Evolutionary conservation across 257 asterid genomes (phyloP), one percentile per base, ranked within the genome.

Genomic region (Forsythia suspensa): DNA sequence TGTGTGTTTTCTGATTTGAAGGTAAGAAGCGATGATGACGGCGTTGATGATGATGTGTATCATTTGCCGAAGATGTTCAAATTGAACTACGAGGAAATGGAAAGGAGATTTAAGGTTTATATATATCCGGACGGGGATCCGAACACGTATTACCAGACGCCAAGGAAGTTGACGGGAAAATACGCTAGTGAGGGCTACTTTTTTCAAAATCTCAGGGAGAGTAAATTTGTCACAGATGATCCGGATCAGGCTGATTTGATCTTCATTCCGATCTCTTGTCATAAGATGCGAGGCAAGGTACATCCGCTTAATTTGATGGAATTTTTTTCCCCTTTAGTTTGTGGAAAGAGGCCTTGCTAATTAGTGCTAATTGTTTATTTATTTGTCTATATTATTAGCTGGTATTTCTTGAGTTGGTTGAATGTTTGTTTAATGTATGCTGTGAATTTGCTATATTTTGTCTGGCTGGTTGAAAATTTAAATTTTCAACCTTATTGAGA

Each of bases 241-340:
- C 98, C 99, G 52, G 88, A 90, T 88, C 89, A 79, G 79, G 99
- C 99, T 29, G 89, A 96, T 78, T 86, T 96, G 86, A 92, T 96
- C 88, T 96, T 96, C 88, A 96, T 96, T 69, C 99, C 99, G 16
- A 96, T 96, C 79, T 96, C 99, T 3, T 91, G 97, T 76, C 99
- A 96, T 86, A 96, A 96, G 92, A 96, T 96, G 98, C 92, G 99
- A 84, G 99, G 99, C 84, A 90, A 91, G 99, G 99, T 95, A 86
- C 18, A 76, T 15, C 70, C 11, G 43, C 24, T 73, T 59, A 55
- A 46, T 65, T 73, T 77, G 77, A 69, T 57, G 76, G 24, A 44
- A 69, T 38, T 46, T 46, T 12, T 46, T 65, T 68, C 59, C 59
- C 42, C 38, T 20, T 76, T 71, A 11, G 15, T 16, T 51, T n/a